Conservation (phyloP, 78 protist species). For the Bigelowiella natans region DNA sequence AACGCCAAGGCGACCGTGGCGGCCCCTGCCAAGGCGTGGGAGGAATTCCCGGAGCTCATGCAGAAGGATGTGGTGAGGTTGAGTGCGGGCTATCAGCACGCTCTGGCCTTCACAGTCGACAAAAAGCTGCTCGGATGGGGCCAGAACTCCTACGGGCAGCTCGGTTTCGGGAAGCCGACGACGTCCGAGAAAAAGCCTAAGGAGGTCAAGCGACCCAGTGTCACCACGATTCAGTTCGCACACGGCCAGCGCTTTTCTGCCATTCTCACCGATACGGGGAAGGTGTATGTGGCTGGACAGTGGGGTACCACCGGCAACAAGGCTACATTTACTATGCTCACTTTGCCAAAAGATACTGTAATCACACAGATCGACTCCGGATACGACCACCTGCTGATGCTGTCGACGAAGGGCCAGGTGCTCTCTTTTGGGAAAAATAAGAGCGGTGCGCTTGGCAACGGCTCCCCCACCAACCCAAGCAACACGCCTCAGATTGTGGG, state of each 20-base stretch:
- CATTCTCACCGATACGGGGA: neutral
- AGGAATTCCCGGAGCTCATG: neutral
- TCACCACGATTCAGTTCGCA: neutral
- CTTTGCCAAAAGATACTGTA: neutral
- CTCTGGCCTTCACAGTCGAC: neutral
- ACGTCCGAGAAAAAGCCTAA: neutral
- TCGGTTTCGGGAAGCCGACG: neutral
- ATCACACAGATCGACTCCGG: neutral
- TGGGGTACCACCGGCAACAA: neutral
- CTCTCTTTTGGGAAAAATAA: neutral
- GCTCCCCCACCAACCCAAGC: neutral
- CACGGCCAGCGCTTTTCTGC: neutral
- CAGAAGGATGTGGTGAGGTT: neutral
- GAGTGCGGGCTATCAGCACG: neutral
- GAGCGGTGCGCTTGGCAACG: neutral
- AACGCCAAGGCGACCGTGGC: neutral
- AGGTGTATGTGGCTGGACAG: neutral
- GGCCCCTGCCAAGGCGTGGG: neutral
- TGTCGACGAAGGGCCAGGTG: neutral
- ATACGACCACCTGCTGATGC: neutral
- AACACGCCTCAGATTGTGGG: neutral
- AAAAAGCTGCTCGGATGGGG: neutral
- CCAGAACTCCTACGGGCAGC: neutral
- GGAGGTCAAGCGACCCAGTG: neutral
- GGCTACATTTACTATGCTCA: neutral